These are phyloP conservation scores for Debaryomycetaceae sp. DNA, from an alignment of 1,139 yeast genomes.

Conservation along the genomic window DNA sequence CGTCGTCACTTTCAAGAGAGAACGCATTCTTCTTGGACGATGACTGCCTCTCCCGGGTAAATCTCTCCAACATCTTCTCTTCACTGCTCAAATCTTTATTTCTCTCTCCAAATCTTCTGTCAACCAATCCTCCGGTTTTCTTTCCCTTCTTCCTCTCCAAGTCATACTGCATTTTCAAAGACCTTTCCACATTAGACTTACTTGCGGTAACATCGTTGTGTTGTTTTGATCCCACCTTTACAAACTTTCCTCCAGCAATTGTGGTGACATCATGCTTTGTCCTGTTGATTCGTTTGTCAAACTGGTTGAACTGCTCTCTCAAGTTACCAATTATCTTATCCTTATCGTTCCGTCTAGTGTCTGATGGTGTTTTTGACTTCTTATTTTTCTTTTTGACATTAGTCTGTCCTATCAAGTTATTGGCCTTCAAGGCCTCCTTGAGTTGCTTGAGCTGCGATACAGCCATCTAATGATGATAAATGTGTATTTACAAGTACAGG, in stretches of 20 bases:
- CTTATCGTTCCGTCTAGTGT: slow-evolving; percentile 65
- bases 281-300: slow-evolving; percentile 72
- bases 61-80: slow-evolving; percentile 93
- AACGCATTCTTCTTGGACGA: slow-evolving; percentile 52
- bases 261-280: slow-evolving; percentile 64
- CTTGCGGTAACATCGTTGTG: slow-evolving; percentile 41
- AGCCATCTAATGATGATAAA: slow-evolving; percentile 49
- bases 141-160: slow-evolving; percentile 58
- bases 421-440: slow-evolving; percentile 69
- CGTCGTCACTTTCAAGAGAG: slow-evolving; percentile 69
- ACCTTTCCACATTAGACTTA: slow-evolving; percentile 75
- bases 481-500: neutral
- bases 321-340: slow-evolving; percentile 55
- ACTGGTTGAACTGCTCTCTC: slow-evolving; percentile 83
- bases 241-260: slow-evolving; percentile 49
- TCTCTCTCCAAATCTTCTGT: slow-evolving; percentile 90
- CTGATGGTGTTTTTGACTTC: slow-evolving; percentile 58
- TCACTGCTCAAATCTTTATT: slow-evolving; percentile 70
- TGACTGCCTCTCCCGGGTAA: slow-evolving; percentile 80
- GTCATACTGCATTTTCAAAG: slow-evolving; percentile 66
- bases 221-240: slow-evolving; percentile 54
- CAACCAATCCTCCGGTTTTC: slow-evolving; percentile 74
- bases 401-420: slow-evolving; percentile 82
- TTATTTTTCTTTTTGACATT: slow-evolving; percentile 54
- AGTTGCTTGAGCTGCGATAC: slow-evolving; percentile 86